Evolutionary conservation across 2,329 filamentous ascomycete species (phyloP), one percentile per base, ranked within the genome.

Genomic region (Xylariaceae sp.): DNA sequence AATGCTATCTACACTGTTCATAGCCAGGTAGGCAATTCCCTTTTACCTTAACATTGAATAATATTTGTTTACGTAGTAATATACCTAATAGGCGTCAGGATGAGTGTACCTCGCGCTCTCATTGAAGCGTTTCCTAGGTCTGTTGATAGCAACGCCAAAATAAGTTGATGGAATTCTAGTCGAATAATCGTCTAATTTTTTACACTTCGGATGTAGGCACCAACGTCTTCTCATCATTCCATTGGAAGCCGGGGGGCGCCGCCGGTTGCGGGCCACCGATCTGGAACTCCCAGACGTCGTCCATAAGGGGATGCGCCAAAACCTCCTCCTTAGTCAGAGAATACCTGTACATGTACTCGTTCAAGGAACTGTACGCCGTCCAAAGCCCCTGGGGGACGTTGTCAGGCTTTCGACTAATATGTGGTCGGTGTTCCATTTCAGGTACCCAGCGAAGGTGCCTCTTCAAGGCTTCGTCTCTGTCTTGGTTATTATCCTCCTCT

Each of bases 361-460:
- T 60, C 20, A 64, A 32, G 2, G 60, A 49, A 16, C 46, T 51
- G 40, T 64, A 64, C 20, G 60, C 55, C 60, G 63, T 64, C 62
- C 62, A 62, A 9, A 61, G 19, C 29, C 54, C 47, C 6, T 50
- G 26, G 2, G 62, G 56, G 6, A 64, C 47, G 7, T 32, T 23
- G n/a, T 18, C 43, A 1, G 62, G 62, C 50, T 53, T 61, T 16
- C 9, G 3, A 9, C 42, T 14, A 2, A 20, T n/a, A 14, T 59
- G 59, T 7, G 40, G 23, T 44, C 61, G 56, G 32, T 59, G 49
- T 40, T 57, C 59, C 23, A 63, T 57, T 9, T 59, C 54, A 1
- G 61, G 61, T 16, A 63, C 53, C 61, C 61, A 63, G 10, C 61
- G 61, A 3, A 59, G 57, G 1, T 20, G 37, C 41, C 57, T 46